Evolutionary conservation across 2,329 filamentous ascomycete genomes (phyloP), one percentile per base, ranked within the genome.

Genomic region (Rhexocercosporidium sp.): DNA sequence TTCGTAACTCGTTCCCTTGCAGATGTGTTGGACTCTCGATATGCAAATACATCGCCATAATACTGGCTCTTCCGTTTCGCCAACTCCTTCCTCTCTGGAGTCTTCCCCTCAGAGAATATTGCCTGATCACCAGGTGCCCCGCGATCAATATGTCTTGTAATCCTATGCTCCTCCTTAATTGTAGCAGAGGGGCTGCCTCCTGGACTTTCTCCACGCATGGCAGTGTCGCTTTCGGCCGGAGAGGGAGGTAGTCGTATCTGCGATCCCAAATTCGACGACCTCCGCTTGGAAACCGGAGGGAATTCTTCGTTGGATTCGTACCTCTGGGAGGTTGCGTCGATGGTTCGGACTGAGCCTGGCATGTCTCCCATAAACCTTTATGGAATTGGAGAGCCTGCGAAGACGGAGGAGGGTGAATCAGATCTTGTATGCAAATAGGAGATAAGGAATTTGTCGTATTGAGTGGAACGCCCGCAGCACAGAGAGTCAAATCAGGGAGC

Each of bases 41-140:
- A 61, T 61, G 77, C 76, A 72, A 79, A 79, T 8, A 72, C 75
- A 20, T 79, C 76, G 3, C 65, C 72, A 60, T 78, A 79, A 59
- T 76, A 79, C 60, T 76, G 75, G 60, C 72, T 76, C 62, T 71
- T 76, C 59, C 69, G 70, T 62, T 66, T 75, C 3, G 75, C 73
- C 8, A 76, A 60, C 25, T 74, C 68, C 51, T 67, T 73, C 59
- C 74, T 71, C 56, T 76, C 72, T 14, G 75, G 69, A 22, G 72
- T 74, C 61, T 75, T 77, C 9, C 59, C 59, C n/a, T 72, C 68
- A 4, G 69, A 67, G 39, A 73, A 74, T 18, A 70, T 73, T 6
- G 68, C 67, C 31, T 64, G 62, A 67, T 77, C 76, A 18, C 75
- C 76, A 1, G 75, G 76, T 12, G 75, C 68, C 11, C 74, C 75